Evolutionary conservation across 768 basidiomycete genomes (phyloP).

Genomic region (Tephrocybe rancida): DNA sequence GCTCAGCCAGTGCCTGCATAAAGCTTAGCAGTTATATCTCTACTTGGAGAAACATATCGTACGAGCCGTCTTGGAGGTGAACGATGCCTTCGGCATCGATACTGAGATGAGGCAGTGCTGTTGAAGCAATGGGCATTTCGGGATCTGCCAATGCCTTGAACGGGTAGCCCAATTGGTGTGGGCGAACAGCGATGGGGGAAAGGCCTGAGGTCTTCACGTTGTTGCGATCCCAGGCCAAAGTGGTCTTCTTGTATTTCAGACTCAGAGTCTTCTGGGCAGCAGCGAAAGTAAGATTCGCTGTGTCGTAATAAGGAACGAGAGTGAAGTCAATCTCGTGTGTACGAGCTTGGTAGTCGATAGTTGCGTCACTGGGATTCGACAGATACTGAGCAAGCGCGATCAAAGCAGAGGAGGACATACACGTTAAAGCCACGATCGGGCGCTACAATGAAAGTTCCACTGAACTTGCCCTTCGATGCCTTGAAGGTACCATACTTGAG

Average conservation of each 20-base stretch:
- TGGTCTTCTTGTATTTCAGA: slow-evolving; percentile 51
- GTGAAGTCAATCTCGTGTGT: slow-evolving; percentile 63
- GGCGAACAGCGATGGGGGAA: slow-evolving; percentile 50
- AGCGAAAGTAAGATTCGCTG: slow-evolving; percentile 46
- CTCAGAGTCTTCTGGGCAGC: slow-evolving; percentile 53
- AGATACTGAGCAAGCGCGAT: too few species aligned
- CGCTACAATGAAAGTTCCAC: slow-evolving; percentile 48
- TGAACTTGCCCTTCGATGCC: slow-evolving; percentile 34
- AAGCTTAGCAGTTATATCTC: not conserved
- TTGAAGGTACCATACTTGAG: slow-evolving; percentile 52
- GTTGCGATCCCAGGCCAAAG: slow-evolving; percentile 50
- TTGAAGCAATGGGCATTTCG: slow-evolving; percentile 46
- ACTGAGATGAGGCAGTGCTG: slow-evolving; percentile 44
- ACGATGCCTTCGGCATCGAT: slow-evolving; percentile 65
- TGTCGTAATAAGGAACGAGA: slow-evolving; percentile 55
- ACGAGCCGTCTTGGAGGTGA: slow-evolving; percentile 60
- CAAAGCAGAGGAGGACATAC: too few species aligned
- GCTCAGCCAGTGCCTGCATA: slow-evolving; percentile 56
- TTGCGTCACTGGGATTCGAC: slow-evolving; percentile 44
- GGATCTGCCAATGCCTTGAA: slow-evolving; percentile 38
- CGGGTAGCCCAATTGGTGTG: slow-evolving; percentile 33
- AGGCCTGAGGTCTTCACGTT: slow-evolving; percentile 54
- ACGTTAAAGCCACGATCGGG: slow-evolving; percentile 63
- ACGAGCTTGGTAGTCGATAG: slow-evolving; percentile 65
- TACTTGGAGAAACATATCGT: slow-evolving; percentile 13